Percentiles rank a stretch among this genome's conserved stretches.
phyloP scores from a whole-genome alignment of 2,329 filamentous ascomycete genomes.

The Pestalotiopsis sp. region DNA sequence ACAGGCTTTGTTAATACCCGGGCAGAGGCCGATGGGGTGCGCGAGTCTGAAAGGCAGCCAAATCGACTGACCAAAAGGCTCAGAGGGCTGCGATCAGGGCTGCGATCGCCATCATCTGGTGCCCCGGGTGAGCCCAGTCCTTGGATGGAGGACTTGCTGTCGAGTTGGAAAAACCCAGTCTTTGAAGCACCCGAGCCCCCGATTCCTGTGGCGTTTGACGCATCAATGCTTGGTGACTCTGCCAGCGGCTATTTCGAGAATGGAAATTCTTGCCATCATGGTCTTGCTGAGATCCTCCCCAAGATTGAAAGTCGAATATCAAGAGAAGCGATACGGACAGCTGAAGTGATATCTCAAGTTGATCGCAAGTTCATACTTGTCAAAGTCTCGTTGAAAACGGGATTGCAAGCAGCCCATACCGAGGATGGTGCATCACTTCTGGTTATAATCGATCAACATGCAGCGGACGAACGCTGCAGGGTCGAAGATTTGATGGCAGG shows the following conservation, averaged over 20 bases:
- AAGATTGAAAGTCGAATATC: slow-evolving; percentile 54
- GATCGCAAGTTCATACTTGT: slow-evolving; percentile 87
- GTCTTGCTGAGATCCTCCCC: slow-evolving; percentile 20
- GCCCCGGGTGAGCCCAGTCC: slow-evolving; percentile 21
- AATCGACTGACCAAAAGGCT: slow-evolving; percentile 8
- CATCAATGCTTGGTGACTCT: slow-evolving; percentile 8
- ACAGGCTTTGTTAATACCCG: slow-evolving; percentile 50
- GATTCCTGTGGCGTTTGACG: slow-evolving; percentile 44
- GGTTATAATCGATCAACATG: slow-evolving; percentile 88
- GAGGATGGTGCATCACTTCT: slow-evolving; percentile 42
- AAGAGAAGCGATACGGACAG: slow-evolving; percentile 58
- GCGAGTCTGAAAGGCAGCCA: slow-evolving; percentile 28
- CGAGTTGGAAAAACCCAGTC: slow-evolving; percentile 74
- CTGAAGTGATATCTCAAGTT: slow-evolving; percentile 77
- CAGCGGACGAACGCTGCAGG: slow-evolving; percentile 84
- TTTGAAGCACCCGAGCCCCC: slow-evolving; percentile 56
- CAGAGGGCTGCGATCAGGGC: slow-evolving; percentile 18
- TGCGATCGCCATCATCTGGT: slow-evolving; percentile 16
- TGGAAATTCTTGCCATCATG: neutral
- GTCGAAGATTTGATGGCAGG: slow-evolving; percentile 70
- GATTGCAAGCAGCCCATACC: neutral
- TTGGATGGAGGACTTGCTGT: slow-evolving; percentile 65
- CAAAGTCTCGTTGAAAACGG: slow-evolving; percentile 45
- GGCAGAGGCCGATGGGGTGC: slow-evolving; percentile 30
- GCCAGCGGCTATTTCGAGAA: slow-evolving; percentile 17